Conservation (phyloP, 1,284 basidiomycete species). For the Microbotryum saponariae region DNA sequence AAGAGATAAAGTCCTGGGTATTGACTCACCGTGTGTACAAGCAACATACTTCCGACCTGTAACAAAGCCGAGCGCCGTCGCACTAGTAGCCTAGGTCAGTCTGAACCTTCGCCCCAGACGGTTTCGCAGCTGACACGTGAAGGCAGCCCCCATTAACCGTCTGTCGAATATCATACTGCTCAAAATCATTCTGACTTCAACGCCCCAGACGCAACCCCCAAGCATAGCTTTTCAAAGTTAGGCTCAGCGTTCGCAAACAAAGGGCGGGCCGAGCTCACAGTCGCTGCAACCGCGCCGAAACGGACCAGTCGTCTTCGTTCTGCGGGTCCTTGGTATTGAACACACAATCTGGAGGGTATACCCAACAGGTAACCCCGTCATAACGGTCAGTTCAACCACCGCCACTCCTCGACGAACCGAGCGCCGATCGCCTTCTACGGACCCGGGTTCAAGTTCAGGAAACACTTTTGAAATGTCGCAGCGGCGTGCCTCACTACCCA, state of each 20-base stretch:
- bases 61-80: too few species aligned
- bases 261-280: constrained; percentile 18
- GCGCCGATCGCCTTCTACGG: too few species aligned
- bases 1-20: too few species aligned
- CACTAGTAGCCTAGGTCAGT: too few species aligned
- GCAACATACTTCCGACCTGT: constrained; percentile 81
- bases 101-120: too few species aligned
- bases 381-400: too few species aligned
- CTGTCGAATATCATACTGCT: constrained; percentile 60
- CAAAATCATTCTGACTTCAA: constrained; percentile 75
- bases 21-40: constrained; percentile 59
- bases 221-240: background rate
- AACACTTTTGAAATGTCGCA: too few species aligned
- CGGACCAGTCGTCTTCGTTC: constrained; percentile 92
- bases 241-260: background rate
- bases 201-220: background rate
- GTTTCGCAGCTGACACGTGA: too few species aligned
- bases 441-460: too few species aligned
- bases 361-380: background rate
- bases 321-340: constrained; percentile 73
- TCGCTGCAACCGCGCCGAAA: constrained; percentile 49
- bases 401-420: too few species aligned
- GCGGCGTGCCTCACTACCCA: too few species aligned
- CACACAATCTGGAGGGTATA: constrained; percentile 15
- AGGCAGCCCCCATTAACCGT: constrained; percentile 14